Conservation (phyloP, 176 grass and related monocot genomes). For the bread wheat (Triticum aestivum) region DNA sequence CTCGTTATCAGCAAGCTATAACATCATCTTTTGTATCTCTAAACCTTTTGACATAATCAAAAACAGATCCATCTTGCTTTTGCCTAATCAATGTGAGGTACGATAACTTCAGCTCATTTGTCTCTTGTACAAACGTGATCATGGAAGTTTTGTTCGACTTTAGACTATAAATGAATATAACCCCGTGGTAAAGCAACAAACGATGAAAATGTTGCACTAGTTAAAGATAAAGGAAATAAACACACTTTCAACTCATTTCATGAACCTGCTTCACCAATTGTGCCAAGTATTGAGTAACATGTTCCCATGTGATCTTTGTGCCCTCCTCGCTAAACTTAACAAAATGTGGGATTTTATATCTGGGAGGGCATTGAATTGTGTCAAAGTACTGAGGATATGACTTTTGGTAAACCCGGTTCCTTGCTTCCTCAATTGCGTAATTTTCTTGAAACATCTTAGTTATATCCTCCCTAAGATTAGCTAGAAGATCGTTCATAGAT, state of each 20-base stretch:
- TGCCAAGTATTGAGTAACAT: too few relatives aligned
- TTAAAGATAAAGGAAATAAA: not conserved
- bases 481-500: too few relatives aligned
- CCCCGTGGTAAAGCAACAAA: not conserved
- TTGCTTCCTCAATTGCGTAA: too few relatives aligned
- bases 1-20: not conserved
- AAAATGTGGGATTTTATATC: too few relatives aligned
- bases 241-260: not conserved
- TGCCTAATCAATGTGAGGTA: not conserved
- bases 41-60: not conserved
- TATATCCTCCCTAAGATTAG: too few relatives aligned
- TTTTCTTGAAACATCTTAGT: too few relatives aligned
- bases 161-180: not conserved
- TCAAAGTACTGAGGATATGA: too few relatives aligned
- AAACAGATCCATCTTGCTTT: not conserved
- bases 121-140: not conserved
- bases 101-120: not conserved
- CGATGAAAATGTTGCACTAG: not conserved
- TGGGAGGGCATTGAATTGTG: too few relatives aligned
- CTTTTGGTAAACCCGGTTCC: too few relatives aligned
- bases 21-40: not conserved
- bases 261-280: not conserved
- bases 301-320: too few relatives aligned
- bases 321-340: too few relatives aligned
- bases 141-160: not conserved